Base-by-base conservation (phyloP, 2,329 filamentous ascomycete genomes). In the Penicillium sp. region DNA sequence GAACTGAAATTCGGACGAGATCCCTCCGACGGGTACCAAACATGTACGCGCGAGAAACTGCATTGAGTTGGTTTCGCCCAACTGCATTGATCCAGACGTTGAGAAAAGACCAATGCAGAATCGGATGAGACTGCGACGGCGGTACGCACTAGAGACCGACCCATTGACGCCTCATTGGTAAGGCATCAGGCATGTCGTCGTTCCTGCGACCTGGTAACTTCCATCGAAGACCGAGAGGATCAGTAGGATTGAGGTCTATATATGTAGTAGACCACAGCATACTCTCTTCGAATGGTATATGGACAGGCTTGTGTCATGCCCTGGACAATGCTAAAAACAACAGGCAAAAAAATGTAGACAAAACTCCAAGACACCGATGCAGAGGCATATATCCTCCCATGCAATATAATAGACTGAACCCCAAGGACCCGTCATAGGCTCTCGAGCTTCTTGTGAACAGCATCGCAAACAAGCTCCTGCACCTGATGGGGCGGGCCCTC, bases 401-500 rank as follows among this genome's bases (percentile, higher is more conserved):
- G 47, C 42, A 40, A 44, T 31, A 42, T 27, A n/a, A 24, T 11
- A 38, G 13, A 5, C 10, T 29, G 26, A 4, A 16, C 34, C 26
- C n/a, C 18, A 20, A 20, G 18, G 3, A 20, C 18, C 18, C 18
- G 22, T 44, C 14, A 49, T 23, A 35, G 20, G 22, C 39, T 49
- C 41, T 76, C 73, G 63, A 85, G 74, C 52, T 77, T 77, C 53
- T 72, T 69, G 37, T 74, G 60, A n/a, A 84, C 82, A 54, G 75
- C 75, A 27, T 74, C 70, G 40, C 86, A 68, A 2, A 84, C 79
- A 42, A 81, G 77, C 20, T 69, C 67, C 69, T 83, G 76, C 47
- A 90, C 84, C 41, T 80, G 51, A 20, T 65, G 66, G 71, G 40
- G 82, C 71, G 56, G 78, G 54, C 44, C 77, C 63, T 47, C 75